Evolutionary conservation across 2,329 filamentous ascomycete genomes (phyloP), one percentile per base, ranked within the genome.

Genomic region (Capronia americana): DNA sequence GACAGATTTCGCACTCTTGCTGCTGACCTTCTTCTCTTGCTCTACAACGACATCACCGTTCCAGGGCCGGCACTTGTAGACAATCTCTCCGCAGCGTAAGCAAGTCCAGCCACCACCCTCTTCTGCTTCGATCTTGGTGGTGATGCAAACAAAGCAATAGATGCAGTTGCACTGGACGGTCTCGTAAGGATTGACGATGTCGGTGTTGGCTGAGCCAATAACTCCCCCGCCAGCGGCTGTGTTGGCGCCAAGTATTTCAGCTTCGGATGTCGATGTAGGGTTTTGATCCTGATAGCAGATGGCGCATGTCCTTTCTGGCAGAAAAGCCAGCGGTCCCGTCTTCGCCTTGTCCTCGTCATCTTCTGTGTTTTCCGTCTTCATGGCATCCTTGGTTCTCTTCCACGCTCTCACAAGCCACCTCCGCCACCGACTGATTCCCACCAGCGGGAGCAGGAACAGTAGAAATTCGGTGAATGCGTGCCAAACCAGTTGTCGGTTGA

Each of bases 401-500:
- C 93, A 96, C n/a, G 89, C 88, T 69, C 93, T 87, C 23, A 87
- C 85, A n/a, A 97, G 82, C 90, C 94, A 97, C 71, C 93, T 86
- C 65, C 92, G 87, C 95, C 95, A 99, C 71, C 93, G 87, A 74
- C 91, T 90, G 72, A 99, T 94, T 59, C 95, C 95, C 50, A 99
- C 91, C n/a, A 99, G 85, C 0, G 95, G 95, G n/a, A 99, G 84
- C 20, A 98, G 86, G 77, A 98, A 99, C 34, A 99, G 86, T n/a
- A 99, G 83, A 74, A 99, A 99, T 77, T 99, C 95, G 28, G 95
- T 99, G 74, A 99, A 97, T n/a, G 95, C 95, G 79, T 99, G 95
- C 95, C 95, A 99, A 44, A 99, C 95, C 11, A 99, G 87, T 80
- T 99, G 95, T 56, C 95, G 89, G 77, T 99, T 99, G 57, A 98